A percentile compares a stretch with the other conserved stretches of the same genome.
phyloP scores from a whole-genome alignment of 2,329 filamentous ascomycete species.

The Diplodia intermedia region DNA sequence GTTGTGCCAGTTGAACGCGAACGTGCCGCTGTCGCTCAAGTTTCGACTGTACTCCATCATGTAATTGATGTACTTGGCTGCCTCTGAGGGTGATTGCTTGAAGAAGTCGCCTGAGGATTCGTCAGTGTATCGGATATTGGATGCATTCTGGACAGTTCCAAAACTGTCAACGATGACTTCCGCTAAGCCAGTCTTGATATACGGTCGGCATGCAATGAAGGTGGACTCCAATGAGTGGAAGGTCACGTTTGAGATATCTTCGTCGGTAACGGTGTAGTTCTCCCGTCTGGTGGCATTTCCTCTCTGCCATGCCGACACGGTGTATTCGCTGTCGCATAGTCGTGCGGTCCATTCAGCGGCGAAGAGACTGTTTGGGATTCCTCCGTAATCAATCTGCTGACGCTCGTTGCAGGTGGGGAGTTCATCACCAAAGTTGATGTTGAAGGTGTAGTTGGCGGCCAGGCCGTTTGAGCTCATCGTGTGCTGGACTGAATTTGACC shows the following conservation, averaged over 20 bases:
- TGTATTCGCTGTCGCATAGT: constrained; percentile 8
- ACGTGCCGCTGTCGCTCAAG: neutral
- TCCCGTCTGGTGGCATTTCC: constrained; percentile 1
- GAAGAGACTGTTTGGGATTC: neutral
- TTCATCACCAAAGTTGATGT: neutral
- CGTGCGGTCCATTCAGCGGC: constrained; percentile 9
- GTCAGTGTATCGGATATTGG: neutral
- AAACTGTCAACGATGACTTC: constrained; percentile 37
- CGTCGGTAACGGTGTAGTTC: neutral
- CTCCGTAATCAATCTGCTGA: constrained; percentile 9
- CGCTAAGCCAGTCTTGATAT: constrained; percentile 44
- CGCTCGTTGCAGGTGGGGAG: neutral
- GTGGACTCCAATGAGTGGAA: constrained; percentile 32
- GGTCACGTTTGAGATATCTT: constrained; percentile 14
- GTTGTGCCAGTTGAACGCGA: constrained; percentile 54
- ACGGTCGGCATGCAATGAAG: constrained; percentile 49
- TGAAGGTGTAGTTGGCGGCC: constrained; percentile 11
- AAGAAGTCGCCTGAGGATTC: neutral
- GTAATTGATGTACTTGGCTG: neutral
- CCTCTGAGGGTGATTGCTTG: neutral
- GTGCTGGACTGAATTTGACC: constrained; percentile 1
- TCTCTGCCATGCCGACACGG: constrained; percentile 7
- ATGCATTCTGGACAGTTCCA: constrained; percentile 11
- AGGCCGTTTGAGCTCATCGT: constrained; percentile 15
- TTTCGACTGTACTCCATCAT: neutral